A percentile compares a stretch with the other conserved stretches of the same genome.
These are phyloP conservation scores for Cystobasidium onofrii DNA, from an alignment of 768 basidiomycete genomes.

Conservation along the genomic window DNA sequence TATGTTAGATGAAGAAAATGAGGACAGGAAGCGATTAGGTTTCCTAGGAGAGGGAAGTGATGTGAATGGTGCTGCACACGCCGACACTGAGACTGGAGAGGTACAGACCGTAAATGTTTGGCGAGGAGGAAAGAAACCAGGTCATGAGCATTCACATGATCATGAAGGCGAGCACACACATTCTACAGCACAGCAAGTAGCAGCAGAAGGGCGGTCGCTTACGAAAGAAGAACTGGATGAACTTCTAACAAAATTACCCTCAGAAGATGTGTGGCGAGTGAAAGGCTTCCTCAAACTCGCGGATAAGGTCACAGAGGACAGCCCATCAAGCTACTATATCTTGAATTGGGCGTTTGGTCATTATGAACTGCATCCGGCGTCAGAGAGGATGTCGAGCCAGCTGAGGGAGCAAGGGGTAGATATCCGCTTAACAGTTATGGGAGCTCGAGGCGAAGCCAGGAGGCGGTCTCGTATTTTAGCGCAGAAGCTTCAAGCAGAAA, in stretches of 20 bases:
- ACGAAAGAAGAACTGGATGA: constrained; percentile 49
- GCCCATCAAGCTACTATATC: constrained; percentile 49
- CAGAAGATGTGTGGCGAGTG: constrained; percentile 67
- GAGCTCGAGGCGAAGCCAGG: constrained; percentile 70
- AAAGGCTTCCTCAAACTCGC: constrained; percentile 71
- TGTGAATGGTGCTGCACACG: constrained; percentile 48
- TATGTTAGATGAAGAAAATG: constrained; percentile 27
- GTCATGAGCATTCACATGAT: constrained; percentile 31
- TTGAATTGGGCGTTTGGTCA: constrained; percentile 93
- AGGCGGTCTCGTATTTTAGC: constrained; percentile 56
- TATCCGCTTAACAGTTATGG: constrained; percentile 78
- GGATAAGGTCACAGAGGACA: constrained; percentile 38
- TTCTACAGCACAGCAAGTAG: not conserved
- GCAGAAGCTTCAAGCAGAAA: constrained; percentile 40
- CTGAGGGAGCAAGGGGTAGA: constrained; percentile 43
- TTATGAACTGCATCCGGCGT: constrained; percentile 55
- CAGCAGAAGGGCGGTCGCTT: not conserved
- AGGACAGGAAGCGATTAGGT: constrained; percentile 32
- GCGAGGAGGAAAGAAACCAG: constrained; percentile 46
- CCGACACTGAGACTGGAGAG: constrained; percentile 54
- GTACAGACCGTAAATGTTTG: constrained; percentile 69
- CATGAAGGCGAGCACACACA: constrained; percentile 30
- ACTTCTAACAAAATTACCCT: constrained; percentile 55
- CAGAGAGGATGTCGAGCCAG: constrained; percentile 42
- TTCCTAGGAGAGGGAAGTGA: not conserved